Evolutionary conservation across 129 eudicot species (phyloP), one percentile per base, ranked within the genome.

Genomic region (Saposhnikovia divaricata): DNA sequence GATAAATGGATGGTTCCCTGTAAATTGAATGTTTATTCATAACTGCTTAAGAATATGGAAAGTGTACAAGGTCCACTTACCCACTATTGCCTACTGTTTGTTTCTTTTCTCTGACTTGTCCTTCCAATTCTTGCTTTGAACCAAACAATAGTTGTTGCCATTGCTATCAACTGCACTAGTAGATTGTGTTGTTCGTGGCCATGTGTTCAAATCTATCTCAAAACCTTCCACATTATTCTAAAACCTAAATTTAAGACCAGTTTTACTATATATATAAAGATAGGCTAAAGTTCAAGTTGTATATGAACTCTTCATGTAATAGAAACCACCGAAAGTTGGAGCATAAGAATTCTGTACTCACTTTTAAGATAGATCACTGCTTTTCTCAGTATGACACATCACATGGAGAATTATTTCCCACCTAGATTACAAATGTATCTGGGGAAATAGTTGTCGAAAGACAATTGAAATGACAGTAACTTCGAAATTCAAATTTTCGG

Each of bases 61-160:
- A 76, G 70, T 76, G 69, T 28, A 51, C 66, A 28, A 51, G 79
- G 79, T 55, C 79, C 79, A 76, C 79, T 76, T 34, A 18, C 79
- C 79, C 79, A 76, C 79, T 53, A 50, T 34, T 53, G 27, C 45
- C 45, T 25, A 9, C 47, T 76, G 12, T 51, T 8, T 15, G n/a
- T 15, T 50, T 25, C 9, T 48, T 46, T 75, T 28, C 23, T 28
- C 68, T 28, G 27, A 16, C 46, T 2, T 75, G 43, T 75, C 38
- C 28, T 46, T 47, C 63, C 61, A 27, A 5, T 75, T 46, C 25
- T 47, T 75, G 19, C 63, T 75, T 48, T 28, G 39, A 45, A 74
- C 57, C 77, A 45, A 74, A 74, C 57, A 42, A 25, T 73, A 4
- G 9, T 37, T 71, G 27, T 71, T 71, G 75, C 46, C 50, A 73